phyloP scores from a whole-genome alignment of 768 basidiomycete genomes.

The Boletus rubescentipes region DNA sequence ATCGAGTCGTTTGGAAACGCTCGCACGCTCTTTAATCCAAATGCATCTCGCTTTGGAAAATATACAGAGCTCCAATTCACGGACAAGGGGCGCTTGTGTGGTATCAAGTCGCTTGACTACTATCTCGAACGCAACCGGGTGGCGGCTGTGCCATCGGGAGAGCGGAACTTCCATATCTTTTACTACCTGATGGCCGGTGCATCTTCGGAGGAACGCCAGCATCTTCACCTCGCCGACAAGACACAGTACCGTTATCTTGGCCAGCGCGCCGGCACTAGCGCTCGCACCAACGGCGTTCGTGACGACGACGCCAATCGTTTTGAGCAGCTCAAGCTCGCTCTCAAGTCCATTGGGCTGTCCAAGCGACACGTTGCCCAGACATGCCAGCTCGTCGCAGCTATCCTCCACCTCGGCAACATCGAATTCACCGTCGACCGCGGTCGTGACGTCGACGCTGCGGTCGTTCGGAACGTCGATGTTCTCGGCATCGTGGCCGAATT shows the following conservation, averaged over 20 bases:
- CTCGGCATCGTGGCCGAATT: too few species aligned
- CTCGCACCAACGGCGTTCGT: slow-evolving; percentile 46
- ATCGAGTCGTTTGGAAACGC: slow-evolving; percentile 94
- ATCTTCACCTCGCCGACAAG: slow-evolving; percentile 89
- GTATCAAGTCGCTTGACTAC: slow-evolving; percentile 95
- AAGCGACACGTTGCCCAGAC: too few species aligned
- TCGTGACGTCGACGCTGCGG: too few species aligned
- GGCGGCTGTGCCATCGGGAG: slow-evolving; percentile 83
- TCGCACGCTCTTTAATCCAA: too few species aligned
- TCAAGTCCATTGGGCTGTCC: too few species aligned
- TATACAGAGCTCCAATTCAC: slow-evolving; percentile 98
- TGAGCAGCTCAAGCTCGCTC: too few species aligned
- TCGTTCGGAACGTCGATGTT: too few species aligned
- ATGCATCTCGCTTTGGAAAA: slow-evolving; percentile 95
- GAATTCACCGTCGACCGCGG: too few species aligned
- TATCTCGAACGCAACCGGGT: slow-evolving; percentile 92
- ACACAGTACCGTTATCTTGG: slow-evolving; percentile 84
- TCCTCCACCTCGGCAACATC: too few species aligned
- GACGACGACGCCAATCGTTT: too few species aligned
- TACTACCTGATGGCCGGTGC: slow-evolving; percentile 96
- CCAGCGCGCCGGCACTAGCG: slow-evolving; percentile 50
- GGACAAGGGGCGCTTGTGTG: slow-evolving; percentile 81
- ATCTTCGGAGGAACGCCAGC: slow-evolving; percentile 81
- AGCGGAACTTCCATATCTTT: slow-evolving; percentile 97
- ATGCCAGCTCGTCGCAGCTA: too few species aligned